Evolutionary conservation across 352 stramenopile genomes (phyloP).

Genomic region (Phytophthora cryptogea): DNA sequence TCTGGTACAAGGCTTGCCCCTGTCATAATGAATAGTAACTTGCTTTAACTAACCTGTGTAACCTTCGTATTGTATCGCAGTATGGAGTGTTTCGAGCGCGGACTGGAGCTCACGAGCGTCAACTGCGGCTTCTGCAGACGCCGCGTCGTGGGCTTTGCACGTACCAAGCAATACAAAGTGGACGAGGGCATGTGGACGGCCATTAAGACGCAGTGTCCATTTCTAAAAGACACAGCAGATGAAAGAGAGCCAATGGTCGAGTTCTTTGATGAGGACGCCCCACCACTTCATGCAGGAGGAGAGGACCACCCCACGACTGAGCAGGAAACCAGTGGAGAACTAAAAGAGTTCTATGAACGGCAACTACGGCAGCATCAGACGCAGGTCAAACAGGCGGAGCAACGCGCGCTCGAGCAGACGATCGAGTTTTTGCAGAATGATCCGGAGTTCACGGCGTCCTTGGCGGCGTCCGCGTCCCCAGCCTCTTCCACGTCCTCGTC

Average conservation of each 20-base stretch:
- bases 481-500: slow-evolving; percentile 30
- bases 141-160: slow-evolving; percentile 73
- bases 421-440: slow-evolving; percentile 61
- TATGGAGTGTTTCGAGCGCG: slow-evolving; percentile 72
- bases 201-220: slow-evolving; percentile 56
- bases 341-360: slow-evolving; percentile 52
- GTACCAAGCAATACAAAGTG: slow-evolving; percentile 76
- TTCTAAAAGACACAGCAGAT: slow-evolving; percentile 35
- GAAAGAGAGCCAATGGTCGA: slow-evolving; percentile 42
- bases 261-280: slow-evolving; percentile 58
- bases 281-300: slow-evolving; percentile 28
- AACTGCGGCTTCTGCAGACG: slow-evolving; percentile 84
- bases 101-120: slow-evolving; percentile 71
- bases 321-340: slow-evolving; percentile 27
- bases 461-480: slow-evolving; percentile 24
- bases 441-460: slow-evolving; percentile 43
- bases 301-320: slow-evolving; percentile 27
- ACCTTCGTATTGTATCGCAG: slow-evolving; percentile 27
- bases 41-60: background rate
- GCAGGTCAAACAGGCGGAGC: slow-evolving; percentile 39
- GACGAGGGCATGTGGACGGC: slow-evolving; percentile 64
- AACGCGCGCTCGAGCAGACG: slow-evolving; percentile 49
- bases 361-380: slow-evolving; percentile 37
- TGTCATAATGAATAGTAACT: background rate
- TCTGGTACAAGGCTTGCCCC: slow-evolving; percentile 48